phyloP scores from a whole-genome alignment of 768 basidiomycete genomes.

The Lentinus tigrinus region DNA sequence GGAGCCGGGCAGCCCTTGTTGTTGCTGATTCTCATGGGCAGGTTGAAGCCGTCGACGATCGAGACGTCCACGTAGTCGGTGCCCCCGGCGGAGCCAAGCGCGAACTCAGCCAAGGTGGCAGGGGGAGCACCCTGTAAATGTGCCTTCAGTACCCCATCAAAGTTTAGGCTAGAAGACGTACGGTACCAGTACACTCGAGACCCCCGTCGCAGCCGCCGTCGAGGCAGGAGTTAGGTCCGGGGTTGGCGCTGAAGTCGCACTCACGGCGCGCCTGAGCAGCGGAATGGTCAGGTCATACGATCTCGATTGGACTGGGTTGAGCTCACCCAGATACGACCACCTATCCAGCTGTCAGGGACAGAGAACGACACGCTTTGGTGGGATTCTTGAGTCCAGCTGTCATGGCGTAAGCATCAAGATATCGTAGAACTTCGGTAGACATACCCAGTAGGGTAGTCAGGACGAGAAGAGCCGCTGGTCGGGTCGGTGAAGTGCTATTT shows the following conservation, averaged over 20 bases:
- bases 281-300: background rate
- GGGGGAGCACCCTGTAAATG: constrained; percentile 32
- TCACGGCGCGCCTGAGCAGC: constrained; percentile 36
- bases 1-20: constrained; percentile 32
- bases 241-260: constrained; percentile 33
- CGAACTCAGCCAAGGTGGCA: constrained; percentile 36
- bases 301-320: too few species aligned
- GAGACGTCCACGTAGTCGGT: constrained; percentile 37
- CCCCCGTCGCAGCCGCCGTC: constrained; percentile 43
- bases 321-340: constrained; percentile 40
- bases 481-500: constrained; percentile 36
- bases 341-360: constrained; percentile 40
- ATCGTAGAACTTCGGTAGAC: background rate
- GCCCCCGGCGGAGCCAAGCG: constrained; percentile 24
- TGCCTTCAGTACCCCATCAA: background rate
- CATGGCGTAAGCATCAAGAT: background rate
- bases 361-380: constrained; percentile 29
- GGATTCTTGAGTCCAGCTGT: constrained; percentile 30
- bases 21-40: constrained; percentile 35
- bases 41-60: constrained; percentile 33
- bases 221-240: constrained; percentile 29
- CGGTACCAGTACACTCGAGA: constrained; percentile 38
- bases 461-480: constrained; percentile 29
- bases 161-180: constrained; percentile 9
- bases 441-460: constrained; percentile 31